A percentile compares a stretch with the other conserved stretches of the same genome.
These are phyloP conservation scores for Erodium trifolium DNA, from an alignment of 441 rosid species.

Conservation along the genomic window DNA sequence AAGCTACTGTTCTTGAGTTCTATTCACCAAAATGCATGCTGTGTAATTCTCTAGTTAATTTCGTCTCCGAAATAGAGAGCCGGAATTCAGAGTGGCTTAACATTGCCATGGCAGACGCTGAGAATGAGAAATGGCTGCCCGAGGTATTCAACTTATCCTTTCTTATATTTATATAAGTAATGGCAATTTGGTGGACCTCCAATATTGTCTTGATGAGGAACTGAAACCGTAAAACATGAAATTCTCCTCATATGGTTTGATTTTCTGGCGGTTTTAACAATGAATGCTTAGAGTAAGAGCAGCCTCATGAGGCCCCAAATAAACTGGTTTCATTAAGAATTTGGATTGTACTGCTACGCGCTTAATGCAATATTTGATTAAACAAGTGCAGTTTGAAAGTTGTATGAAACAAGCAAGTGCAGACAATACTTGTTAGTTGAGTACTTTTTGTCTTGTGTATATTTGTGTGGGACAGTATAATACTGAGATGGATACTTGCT, in stretches of 20 bases:
- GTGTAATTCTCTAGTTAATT: constrained; percentile 61
- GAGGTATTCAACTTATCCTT: constrained; percentile 46
- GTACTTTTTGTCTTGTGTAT: neutral
- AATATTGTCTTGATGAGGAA: neutral
- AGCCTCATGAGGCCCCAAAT: neutral
- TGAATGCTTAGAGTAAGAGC: neutral
- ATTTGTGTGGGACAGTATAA: neutral
- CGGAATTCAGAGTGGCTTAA: constrained; percentile 72
- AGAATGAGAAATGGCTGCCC: constrained; percentile 86
- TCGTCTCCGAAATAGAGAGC: constrained; percentile 58
- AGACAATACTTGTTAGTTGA: neutral
- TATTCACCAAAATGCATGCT: constrained; percentile 85
- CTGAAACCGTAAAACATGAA: neutral
- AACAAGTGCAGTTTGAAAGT: neutral
- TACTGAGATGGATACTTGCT: neutral
- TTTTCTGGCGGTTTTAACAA: neutral
- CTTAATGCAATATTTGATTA: neutral
- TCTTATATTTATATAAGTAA: neutral
- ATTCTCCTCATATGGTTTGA: neutral
- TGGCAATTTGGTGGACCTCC: constrained; percentile 6
- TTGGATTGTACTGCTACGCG: neutral
- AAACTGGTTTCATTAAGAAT: too few species aligned
- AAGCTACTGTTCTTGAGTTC: constrained; percentile 70
- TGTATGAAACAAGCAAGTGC: neutral
- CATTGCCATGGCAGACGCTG: constrained; percentile 93